phyloP scores from a whole-genome alignment of 768 basidiomycete genomes.

The Lepiota venenata region DNA sequence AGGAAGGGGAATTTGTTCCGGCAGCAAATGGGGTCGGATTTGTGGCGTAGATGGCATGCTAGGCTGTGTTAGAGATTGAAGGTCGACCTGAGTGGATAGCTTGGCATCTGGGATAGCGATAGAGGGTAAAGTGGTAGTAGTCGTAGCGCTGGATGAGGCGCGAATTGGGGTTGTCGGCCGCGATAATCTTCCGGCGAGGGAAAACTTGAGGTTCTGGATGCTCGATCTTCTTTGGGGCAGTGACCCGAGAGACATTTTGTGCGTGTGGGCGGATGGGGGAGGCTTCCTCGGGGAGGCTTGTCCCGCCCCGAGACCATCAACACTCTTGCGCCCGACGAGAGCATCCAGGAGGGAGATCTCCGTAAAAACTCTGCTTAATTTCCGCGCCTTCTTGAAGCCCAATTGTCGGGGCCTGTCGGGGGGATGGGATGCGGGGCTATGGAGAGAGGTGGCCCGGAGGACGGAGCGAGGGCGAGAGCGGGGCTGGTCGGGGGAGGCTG shows the following conservation, averaged over 20 bases:
- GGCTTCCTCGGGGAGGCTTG: not conserved
- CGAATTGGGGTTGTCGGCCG: not conserved
- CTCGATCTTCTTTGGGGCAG: not conserved
- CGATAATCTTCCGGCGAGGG: not conserved
- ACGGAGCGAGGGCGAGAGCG: not conserved
- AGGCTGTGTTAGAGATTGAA: not conserved
- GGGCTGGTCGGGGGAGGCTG: not conserved
- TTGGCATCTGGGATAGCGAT: not conserved
- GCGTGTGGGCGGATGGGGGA: not conserved
- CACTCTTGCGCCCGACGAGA: not conserved
- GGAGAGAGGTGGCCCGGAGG: no score
- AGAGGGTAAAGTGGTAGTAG: not conserved
- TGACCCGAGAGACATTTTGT: not conserved
- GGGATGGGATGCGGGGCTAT: not conserved
- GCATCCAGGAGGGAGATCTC: conserved; percentile 23
- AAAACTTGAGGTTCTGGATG: no score
- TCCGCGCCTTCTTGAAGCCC: conserved; percentile 27
- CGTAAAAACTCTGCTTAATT: conserved; percentile 41
- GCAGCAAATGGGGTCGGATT: not conserved
- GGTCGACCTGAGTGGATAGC: not conserved
- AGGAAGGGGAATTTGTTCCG: conserved; percentile 1
- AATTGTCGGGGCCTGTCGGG: not conserved
- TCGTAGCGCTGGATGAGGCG: not conserved
- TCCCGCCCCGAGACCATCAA: not conserved
- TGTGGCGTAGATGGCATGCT: not conserved